Evolutionary conservation across 495 filamentous ascomycete species (phyloP), one percentile per base, ranked within the genome.

Genomic region (Hypomontagnella monticulosa): DNA sequence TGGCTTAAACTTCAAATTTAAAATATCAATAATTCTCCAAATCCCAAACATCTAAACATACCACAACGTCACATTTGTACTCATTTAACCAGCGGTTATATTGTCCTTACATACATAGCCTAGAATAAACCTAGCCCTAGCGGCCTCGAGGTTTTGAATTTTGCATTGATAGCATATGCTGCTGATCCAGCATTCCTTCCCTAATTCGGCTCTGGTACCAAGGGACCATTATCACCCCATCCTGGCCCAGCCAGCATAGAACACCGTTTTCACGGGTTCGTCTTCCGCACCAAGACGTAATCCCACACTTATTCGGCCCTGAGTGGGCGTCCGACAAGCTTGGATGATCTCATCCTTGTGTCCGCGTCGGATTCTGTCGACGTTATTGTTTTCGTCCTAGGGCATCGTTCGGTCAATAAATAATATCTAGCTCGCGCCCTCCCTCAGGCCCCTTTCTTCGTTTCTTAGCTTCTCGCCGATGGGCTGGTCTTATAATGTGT

Each of bases 71-170:
- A 37, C 55, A 69, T 63, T 63, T 36, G 18, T 20, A 50, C 15
- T 44, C 16, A 63, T 69, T 69, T 69, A 69, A 51, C 66, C 66
- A 60, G 58, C 65, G 59, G 65, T 44, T 55, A 18, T 69, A 63
- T 63, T 63, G 40, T 63, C 66, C 30, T 60, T 12, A 59, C 55
- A 53, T 60, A 50, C 60, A 63, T 63, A 69, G 66, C 34, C 66
- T 69, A 64, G 66, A 69, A 46, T 54, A 18, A 42, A 63, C 18
- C 42, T 50, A 59, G 49, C 48, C 32, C 49, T 27, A 38, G 16
- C 15, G 33, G 20, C 50, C 33, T 60, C 33, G 40, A 52, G 10
- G 14, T 56, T 56, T 69, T 47, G 61, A 62, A 53, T 68, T 50
- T 55, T 59, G 62, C 56, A 61, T 59, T 56, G 53, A 61, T 62